phyloP scores from a whole-genome alignment of 805 yeast genomes.

The Teunomyces pallodes region DNA sequence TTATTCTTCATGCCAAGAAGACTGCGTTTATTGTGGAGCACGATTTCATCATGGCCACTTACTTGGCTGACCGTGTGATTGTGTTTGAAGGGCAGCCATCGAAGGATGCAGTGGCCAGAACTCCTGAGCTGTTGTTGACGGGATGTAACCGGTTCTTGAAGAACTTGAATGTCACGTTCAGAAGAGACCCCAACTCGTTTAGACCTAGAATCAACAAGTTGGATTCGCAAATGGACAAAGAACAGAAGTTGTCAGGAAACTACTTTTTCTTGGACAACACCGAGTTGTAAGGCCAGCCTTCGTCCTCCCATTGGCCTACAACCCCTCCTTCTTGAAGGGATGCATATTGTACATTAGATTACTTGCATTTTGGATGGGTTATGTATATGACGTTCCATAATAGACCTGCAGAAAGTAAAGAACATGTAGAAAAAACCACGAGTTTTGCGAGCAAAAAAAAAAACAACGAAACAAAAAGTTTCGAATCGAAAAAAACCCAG shows the following conservation, averaged over 20 bases:
- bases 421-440: not conserved
- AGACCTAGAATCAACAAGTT: slow-evolving; percentile 98
- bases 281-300: slow-evolving; percentile 27
- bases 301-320: not conserved
- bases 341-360: slow-evolving; percentile 9
- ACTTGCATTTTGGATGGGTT: slow-evolving; percentile 10
- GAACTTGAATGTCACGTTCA: slow-evolving; percentile 95
- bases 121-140: slow-evolving; percentile 90
- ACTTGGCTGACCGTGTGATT: slow-evolving; percentile 97
- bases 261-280: slow-evolving; percentile 88
- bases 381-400: slow-evolving; percentile 11
- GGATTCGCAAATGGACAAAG: slow-evolving; percentile 98
- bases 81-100: slow-evolving; percentile 97
- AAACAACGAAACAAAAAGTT: not conserved
- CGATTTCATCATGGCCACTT: slow-evolving; percentile 99
- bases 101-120: slow-evolving; percentile 74
- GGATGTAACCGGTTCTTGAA: slow-evolving; percentile 97
- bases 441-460: not conserved
- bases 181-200: slow-evolving; percentile 98
- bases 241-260: slow-evolving; percentile 89
- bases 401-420: slow-evolving; percentile 1
- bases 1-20: slow-evolving; percentile 92
- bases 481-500: not conserved
- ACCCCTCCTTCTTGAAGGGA: not conserved
- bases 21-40: slow-evolving; percentile 99